Percentiles rank a stretch among this genome's conserved stretches.
Evolutionary conservation across 768 basidiomycete species (phyloP).

Genomic region (Mycena albidolilacea): DNA sequence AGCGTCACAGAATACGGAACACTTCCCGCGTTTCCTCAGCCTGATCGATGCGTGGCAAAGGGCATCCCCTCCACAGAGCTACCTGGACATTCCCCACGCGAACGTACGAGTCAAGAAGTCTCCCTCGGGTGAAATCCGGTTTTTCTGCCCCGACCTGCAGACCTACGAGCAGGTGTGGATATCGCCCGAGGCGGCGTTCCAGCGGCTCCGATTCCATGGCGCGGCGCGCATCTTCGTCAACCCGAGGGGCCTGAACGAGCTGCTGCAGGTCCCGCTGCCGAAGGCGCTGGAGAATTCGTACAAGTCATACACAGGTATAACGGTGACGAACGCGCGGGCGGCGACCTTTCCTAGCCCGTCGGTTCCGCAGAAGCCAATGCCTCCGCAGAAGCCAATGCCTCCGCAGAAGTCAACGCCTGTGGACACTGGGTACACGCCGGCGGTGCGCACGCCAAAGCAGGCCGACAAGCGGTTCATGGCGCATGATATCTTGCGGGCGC

Average conservation of each 20-base stretch:
- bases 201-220: neutral
- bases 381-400: neutral
- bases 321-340: constrained; percentile 8
- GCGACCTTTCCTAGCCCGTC: constrained; percentile 11
- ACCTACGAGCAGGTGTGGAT: neutral
- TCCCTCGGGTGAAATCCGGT: neutral
- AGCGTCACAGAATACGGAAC: neutral
- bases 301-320: neutral
- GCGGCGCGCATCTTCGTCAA: constrained; percentile 13
- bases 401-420: neutral
- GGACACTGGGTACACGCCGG: neutral
- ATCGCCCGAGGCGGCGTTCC: neutral
- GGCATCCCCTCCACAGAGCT: neutral
- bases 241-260: neutral
- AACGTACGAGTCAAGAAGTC: neutral
- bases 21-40: neutral
- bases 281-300: neutral
- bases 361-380: neutral
- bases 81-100: constrained; percentile 24
- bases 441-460: constrained; percentile 45
- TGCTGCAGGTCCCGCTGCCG: constrained; percentile 14
- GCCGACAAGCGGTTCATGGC: constrained; percentile 38
- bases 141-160: neutral
- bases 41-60: constrained; percentile 25
- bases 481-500: constrained; percentile 34